These are phyloP conservation scores for Malus hybrid DNA, from an alignment of 331 rosid genomes.

Conservation along the genomic window DNA sequence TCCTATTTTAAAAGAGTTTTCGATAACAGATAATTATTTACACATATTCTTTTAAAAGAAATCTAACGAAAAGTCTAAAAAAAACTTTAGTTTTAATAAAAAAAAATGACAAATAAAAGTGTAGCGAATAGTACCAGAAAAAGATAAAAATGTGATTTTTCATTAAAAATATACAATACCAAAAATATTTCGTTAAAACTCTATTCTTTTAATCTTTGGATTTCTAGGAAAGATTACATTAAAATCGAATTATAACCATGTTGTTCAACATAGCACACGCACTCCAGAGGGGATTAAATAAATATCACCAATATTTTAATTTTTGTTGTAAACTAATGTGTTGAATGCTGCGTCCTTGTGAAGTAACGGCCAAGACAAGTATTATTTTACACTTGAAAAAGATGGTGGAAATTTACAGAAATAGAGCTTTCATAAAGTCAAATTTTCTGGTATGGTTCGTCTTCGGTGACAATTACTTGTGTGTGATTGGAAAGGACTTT, in stretches of 20 bases:
- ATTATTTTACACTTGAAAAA: not conserved
- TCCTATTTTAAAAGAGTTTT: too few species aligned
- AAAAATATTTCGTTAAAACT: too few species aligned
- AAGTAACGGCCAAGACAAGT: not conserved
- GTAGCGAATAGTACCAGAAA: too few species aligned
- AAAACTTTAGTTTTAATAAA: too few species aligned
- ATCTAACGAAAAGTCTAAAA: too few species aligned
- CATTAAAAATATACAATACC: too few species aligned
- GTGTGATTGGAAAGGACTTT: constrained; percentile 37
- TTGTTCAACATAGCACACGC: not conserved
- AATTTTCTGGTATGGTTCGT: constrained; percentile 32
- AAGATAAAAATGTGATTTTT: too few species aligned
- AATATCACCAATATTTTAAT: not conserved
- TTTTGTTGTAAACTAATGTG: not conserved
- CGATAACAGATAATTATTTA: too few species aligned
- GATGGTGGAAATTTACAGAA: not conserved
- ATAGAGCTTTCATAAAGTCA: constrained; percentile 25
- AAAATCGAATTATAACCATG: not conserved
- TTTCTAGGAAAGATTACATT: not conserved
- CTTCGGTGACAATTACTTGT: constrained; percentile 12
- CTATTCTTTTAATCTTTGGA: too few species aligned
- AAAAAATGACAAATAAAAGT: too few species aligned
- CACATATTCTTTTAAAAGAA: too few species aligned
- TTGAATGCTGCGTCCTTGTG: not conserved
- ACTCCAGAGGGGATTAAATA: not conserved